Conservation (phyloP, 1,284 basidiomycete species). For the Vanrija sp. region DNA sequence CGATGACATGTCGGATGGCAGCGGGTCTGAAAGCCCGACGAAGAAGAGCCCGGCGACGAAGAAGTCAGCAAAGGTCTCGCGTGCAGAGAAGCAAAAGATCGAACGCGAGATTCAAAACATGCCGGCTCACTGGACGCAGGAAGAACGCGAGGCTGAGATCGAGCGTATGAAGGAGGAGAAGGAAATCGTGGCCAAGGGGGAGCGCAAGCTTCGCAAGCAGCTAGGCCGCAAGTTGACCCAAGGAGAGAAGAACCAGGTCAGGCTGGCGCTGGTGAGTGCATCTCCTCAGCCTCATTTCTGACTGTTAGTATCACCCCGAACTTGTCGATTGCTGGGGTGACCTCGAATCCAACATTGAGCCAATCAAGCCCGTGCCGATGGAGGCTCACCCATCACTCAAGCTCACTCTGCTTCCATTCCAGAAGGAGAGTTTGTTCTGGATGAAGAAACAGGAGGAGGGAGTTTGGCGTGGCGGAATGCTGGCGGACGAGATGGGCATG, state of each 20-base stretch:
- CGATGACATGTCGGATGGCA: conserved; percentile 12
- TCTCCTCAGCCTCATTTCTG: neutral
- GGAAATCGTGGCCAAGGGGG: conserved; percentile 50
- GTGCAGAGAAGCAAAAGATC: conserved; percentile 16
- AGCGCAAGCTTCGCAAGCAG: conserved; percentile 54
- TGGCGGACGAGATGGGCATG: conserved; percentile 80
- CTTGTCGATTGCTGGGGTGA: conserved; percentile 85
- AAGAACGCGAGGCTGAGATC: conserved; percentile 8
- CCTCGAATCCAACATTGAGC: conserved; percentile 62
- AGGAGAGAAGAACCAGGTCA: conserved; percentile 71
- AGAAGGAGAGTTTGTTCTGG: conserved; percentile 91
- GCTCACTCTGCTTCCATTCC: conserved; percentile 60
- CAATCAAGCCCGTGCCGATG: conserved; percentile 65
- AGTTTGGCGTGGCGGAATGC: conserved; percentile 85
- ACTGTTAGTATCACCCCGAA: conserved; percentile 56
- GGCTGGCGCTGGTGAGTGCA: conserved; percentile 54
- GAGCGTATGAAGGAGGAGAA: conserved; percentile 11
- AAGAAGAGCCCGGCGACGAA: conserved; percentile 4
- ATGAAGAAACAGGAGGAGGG: conserved; percentile 91
- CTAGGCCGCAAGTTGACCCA: conserved; percentile 70
- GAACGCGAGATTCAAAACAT: conserved; percentile 11
- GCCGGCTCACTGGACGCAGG: conserved; percentile 10
- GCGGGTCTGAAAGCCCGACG: neutral
- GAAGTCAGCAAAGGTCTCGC: neutral
- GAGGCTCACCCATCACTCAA: conserved; percentile 78